Percentiles rank a stretch among this genome's conserved stretches.
Conservation (phyloP, 2,329 filamentous ascomycete genomes). For the Monilinia vaccinii-corymbosi region DNA sequence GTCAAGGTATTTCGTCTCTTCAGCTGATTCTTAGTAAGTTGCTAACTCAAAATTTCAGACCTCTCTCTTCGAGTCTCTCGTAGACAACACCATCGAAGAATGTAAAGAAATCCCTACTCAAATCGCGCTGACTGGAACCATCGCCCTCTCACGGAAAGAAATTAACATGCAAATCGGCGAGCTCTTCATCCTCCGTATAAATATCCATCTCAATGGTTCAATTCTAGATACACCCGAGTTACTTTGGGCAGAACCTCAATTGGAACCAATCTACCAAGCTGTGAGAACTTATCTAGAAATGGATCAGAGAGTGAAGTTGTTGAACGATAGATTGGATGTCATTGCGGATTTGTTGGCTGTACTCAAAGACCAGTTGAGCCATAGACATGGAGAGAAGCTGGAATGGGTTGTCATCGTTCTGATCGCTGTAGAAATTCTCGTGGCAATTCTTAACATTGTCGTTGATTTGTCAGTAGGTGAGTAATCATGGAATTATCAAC, state of each 20-base stretch:
- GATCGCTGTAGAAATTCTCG: constrained; percentile 89
- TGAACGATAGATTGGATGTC: constrained; percentile 85
- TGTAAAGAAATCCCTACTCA: constrained; percentile 90
- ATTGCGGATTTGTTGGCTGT: constrained; percentile 90
- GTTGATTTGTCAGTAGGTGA: constrained; percentile 76
- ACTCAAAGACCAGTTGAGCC: constrained; percentile 88
- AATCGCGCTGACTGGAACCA: constrained; percentile 86
- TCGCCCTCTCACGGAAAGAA: constrained; percentile 75
- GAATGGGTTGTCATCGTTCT: constrained; percentile 94
- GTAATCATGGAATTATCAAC: background rate
- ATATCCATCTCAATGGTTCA: constrained; percentile 93
- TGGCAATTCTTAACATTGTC: constrained; percentile 87
- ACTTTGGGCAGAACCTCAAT: constrained; percentile 96
- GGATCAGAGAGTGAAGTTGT: constrained; percentile 82
- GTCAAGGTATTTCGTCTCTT: constrained; percentile 58
- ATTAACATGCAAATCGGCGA: constrained; percentile 99
- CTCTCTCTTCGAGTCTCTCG: constrained; percentile 89
- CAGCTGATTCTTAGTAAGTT: constrained; percentile 1
- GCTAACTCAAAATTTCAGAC: constrained; percentile 43
- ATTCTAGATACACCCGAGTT: constrained; percentile 94
- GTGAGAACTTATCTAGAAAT: constrained; percentile 95
- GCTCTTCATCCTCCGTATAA: constrained; percentile 94
- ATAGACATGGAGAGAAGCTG: constrained; percentile 81
- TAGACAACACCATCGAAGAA: constrained; percentile 85
- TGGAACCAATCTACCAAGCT: constrained; percentile 93